phyloP scores from a whole-genome alignment of 805 yeast species.

The Pichia gijzeniarum region DNA sequence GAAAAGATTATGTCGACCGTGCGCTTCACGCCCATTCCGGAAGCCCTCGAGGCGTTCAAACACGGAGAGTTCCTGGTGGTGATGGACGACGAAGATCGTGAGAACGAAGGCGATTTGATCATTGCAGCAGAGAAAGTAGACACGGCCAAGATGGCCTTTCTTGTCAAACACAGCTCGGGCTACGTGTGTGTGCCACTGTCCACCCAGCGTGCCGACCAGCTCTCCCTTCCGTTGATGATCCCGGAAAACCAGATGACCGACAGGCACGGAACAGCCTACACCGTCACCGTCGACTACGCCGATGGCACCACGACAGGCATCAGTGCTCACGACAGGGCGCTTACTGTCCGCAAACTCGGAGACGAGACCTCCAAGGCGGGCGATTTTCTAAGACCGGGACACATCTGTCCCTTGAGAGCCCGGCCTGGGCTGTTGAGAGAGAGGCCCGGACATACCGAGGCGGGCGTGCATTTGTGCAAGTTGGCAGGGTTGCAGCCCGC shows the following conservation, averaged over 20 bases:
- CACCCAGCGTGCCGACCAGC: constrained; percentile 66
- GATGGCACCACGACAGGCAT: constrained; percentile 96
- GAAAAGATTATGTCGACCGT: constrained; percentile 1
- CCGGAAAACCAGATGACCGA: constrained; percentile 46
- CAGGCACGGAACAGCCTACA: constrained; percentile 95
- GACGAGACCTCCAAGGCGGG: constrained; percentile 45
- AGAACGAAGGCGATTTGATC: constrained; percentile 95
- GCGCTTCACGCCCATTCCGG: constrained; percentile 50
- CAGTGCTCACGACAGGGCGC: constrained; percentile 87
- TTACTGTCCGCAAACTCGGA: constrained; percentile 72
- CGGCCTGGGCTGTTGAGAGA: constrained; percentile 71
- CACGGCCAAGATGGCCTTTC: constrained; percentile 85
- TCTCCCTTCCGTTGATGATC: constrained; percentile 77
- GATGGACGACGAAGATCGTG: constrained; percentile 95
- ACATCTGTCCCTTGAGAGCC: constrained; percentile 87
- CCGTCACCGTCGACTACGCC: constrained; percentile 80
- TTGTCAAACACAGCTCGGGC: constrained; percentile 83
- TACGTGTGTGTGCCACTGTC: constrained; percentile 90
- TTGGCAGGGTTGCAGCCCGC: constrained; percentile 78
- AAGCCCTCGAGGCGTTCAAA: constrained; percentile 65
- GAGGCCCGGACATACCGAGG: constrained; percentile 97
- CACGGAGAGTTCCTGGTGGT: constrained; percentile 84
- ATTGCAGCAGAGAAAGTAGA: constrained; percentile 83
- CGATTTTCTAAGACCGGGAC: constrained; percentile 90
- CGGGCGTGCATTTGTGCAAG: constrained; percentile 81